These are phyloP conservation scores for Penicillium coprophilum DNA, from an alignment of 495 filamentous ascomycete species.

Conservation along the genomic window DNA sequence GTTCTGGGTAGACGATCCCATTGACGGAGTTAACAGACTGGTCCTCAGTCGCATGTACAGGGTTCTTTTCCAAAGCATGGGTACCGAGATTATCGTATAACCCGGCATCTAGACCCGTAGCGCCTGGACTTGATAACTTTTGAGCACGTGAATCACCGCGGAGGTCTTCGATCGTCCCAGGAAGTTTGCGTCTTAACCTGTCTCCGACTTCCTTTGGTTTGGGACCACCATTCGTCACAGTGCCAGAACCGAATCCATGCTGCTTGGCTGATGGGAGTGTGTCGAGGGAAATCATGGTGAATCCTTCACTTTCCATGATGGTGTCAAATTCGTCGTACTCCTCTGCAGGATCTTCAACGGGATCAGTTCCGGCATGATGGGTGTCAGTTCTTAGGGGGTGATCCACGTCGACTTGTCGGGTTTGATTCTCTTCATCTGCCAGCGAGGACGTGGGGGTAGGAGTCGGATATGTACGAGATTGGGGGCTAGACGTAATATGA, in stretches of 20 bases:
- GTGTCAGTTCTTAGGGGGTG: background rate
- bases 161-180: slow-evolving; percentile 23
- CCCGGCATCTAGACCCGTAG: background rate
- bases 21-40: background rate
- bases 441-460: slow-evolving; percentile 44
- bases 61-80: background rate
- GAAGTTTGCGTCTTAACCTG: slow-evolving; percentile 33
- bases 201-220: slow-evolving; percentile 33
- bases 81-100: background rate
- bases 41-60: background rate
- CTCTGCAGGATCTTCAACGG: slow-evolving; percentile 38
- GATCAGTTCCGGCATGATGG: slow-evolving; percentile 11
- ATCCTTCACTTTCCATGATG: slow-evolving; percentile 60
- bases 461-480: slow-evolving; percentile 42
- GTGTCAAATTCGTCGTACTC: slow-evolving; percentile 58
- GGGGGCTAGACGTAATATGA: slow-evolving; percentile 32
- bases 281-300: slow-evolving; percentile 59
- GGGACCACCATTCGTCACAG: slow-evolving; percentile 28
- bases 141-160: slow-evolving; percentile 19
- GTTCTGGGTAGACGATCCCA: slow-evolving; percentile 21
- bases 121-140: slow-evolving; percentile 18
- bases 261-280: slow-evolving; percentile 50
- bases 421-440: slow-evolving; percentile 37
- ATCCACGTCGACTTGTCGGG: slow-evolving; percentile 1
- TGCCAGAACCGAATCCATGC: slow-evolving; percentile 31